phyloP scores from a whole-genome alignment of 78 protist genomes.

The Dictyostelium firmibasis region DNA sequence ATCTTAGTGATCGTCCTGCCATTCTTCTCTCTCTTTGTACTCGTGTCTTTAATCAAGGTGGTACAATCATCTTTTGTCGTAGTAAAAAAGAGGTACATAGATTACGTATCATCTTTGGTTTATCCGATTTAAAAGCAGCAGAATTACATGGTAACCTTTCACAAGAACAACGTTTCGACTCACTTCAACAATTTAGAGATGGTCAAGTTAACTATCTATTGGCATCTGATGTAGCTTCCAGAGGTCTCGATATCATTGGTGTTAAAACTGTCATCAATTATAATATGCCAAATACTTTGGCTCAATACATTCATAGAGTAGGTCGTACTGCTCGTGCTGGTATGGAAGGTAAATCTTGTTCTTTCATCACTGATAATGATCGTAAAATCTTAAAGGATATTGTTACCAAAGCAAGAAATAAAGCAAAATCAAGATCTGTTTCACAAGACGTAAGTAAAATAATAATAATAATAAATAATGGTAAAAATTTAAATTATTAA shows the following conservation, averaged over 20 bases:
- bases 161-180: constrained; percentile 71
- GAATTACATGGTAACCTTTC: constrained; percentile 90
- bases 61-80: constrained; percentile 54
- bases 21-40: constrained; percentile 36
- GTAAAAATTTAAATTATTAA: too few relatives aligned
- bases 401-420: constrained; percentile 71
- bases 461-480: too few relatives aligned
- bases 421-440: constrained; percentile 67
- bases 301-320: constrained; percentile 91
- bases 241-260: constrained; percentile 95
- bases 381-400: constrained; percentile 84
- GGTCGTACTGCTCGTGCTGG: constrained; percentile 95
- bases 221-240: constrained; percentile 96
- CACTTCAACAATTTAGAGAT: constrained; percentile 81
- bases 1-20: constrained; percentile 63
- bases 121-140: constrained; percentile 80
- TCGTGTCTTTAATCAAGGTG: constrained; percentile 63
- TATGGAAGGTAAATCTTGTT: constrained; percentile 86
- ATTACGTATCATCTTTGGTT: constrained; percentile 77
- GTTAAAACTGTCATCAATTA: constrained; percentile 92
- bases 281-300: constrained; percentile 83
- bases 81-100: constrained; percentile 77
- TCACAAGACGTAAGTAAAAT: constrained; percentile 37
- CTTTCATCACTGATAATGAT: constrained; percentile 92
- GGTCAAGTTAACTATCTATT: constrained; percentile 82